These are phyloP conservation scores for Tolypocladium ophioglossoides DNA, from an alignment of 2,329 filamentous ascomycete species.

Conservation along the genomic window DNA sequence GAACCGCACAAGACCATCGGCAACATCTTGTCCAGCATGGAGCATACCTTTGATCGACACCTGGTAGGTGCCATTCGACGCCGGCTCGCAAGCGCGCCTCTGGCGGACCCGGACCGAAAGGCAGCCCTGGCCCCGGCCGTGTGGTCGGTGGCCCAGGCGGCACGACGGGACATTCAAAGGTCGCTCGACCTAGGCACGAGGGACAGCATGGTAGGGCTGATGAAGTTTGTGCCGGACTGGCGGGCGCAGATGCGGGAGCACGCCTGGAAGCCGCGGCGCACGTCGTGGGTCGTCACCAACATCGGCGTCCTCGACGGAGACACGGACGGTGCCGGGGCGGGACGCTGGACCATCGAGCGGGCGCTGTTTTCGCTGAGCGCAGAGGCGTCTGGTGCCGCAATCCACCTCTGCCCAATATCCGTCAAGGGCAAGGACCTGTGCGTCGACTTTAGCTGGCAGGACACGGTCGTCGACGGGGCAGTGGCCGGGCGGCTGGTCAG, in stretches of 20 bases:
- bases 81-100: constrained; percentile 2
- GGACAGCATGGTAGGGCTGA: constrained; percentile 12
- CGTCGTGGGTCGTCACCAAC: constrained; percentile 15
- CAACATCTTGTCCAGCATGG: constrained; percentile 7
- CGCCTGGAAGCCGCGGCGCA: constrained; percentile 11
- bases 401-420: constrained; percentile 11
- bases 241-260: constrained; percentile 6
- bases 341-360: constrained; percentile 11
- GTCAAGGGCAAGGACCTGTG: constrained; percentile 11
- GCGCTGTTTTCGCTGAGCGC: constrained; percentile 12
- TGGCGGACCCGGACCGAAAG: neutral
- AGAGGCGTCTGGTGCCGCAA: constrained; percentile 10
- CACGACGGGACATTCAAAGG: constrained; percentile 6
- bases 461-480: constrained; percentile 7
- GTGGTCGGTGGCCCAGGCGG: constrained; percentile 10
- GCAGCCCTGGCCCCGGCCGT: constrained; percentile 7
- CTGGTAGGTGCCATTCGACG: neutral
- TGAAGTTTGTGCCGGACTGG: constrained; percentile 15
- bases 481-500: constrained; percentile 10
- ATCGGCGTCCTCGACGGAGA: constrained; percentile 14
- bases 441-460: constrained; percentile 14
- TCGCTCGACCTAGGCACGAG: constrained; percentile 10
- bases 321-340: neutral
- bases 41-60: neutral
- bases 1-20: constrained; percentile 6